These are phyloP conservation scores for Fusarium sp. DNA, from an alignment of 2,329 filamentous ascomycete genomes.

Conservation along the genomic window DNA sequence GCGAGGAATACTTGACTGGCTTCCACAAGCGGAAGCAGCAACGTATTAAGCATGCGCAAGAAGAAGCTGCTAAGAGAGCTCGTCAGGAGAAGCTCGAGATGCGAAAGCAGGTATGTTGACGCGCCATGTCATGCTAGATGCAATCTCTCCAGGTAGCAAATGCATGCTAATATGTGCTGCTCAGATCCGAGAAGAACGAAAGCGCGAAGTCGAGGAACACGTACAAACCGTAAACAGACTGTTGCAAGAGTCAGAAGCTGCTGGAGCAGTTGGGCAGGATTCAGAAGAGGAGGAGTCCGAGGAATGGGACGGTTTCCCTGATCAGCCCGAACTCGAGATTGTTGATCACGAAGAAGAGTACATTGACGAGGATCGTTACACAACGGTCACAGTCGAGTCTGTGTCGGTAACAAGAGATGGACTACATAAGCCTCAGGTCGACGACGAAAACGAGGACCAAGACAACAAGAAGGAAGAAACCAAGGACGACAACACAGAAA, in stretches of 20 bases:
- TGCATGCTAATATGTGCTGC: conserved; percentile 22
- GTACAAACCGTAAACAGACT: conserved; percentile 78
- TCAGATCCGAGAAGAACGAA: conserved; percentile 84
- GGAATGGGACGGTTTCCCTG: conserved; percentile 73
- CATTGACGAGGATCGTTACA: conserved; percentile 94
- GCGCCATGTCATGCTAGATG: not conserved
- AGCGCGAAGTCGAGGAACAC: conserved; percentile 82
- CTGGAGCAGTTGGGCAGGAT: conserved; percentile 52
- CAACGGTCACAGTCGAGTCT: conserved; percentile 91
- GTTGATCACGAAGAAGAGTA: conserved; percentile 91
- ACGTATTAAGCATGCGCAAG: conserved; percentile 84
- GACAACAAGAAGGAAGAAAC: conserved; percentile 44
- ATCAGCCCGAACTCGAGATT: conserved; percentile 57
- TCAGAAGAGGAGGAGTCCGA: conserved; percentile 55
- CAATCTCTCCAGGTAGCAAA: not conserved
- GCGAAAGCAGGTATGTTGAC: conserved; percentile 74
- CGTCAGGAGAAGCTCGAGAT: conserved; percentile 78
- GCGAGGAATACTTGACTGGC: conserved; percentile 89
- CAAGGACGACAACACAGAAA: conserved; percentile 43
- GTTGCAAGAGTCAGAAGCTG: conserved; percentile 66
- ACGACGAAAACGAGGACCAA: conserved; percentile 51
- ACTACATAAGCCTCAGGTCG: conserved; percentile 63
- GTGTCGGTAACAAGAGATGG: conserved; percentile 82
- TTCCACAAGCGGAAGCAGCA: conserved; percentile 96
- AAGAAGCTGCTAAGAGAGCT: conserved; percentile 78